Evolutionary conservation across 257 asterid species (phyloP), one percentile per base, ranked within the genome.

Genomic region (Knoxia roxburghii): DNA sequence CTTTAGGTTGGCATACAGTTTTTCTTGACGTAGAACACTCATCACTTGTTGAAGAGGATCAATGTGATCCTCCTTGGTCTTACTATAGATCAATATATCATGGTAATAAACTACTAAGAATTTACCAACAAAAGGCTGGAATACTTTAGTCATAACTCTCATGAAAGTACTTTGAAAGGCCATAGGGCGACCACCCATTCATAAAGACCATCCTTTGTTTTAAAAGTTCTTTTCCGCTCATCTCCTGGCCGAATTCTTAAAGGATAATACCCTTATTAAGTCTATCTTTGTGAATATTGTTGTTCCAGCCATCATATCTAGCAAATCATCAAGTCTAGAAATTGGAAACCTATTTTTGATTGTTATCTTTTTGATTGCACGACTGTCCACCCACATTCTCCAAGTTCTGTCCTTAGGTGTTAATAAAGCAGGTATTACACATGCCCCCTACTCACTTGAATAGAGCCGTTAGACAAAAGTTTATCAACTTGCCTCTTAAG

Each of bases 141-240:
- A 61, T 37, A 61, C 33, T 4, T 61, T 51, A 1, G 12, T 2
- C 52, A 40, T 61, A 2, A 56, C 2, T 11, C 35, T 21, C 52
- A 61, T 39, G 20, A 39, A 20, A 11, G 67, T 35, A 33, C 23
- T 20, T 1, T 33, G 10, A 2, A 61, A 24, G 0, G 35, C 13
- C 39, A 40, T 2, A 35, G 52, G 52, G 40, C 23, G 17, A 21
- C 35, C 10, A 39, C 4, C 67, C 32, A 40, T 27, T 61, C 35
- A 6, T 39, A 72, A 3, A 70, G 53, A 13, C 66, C 70, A 6
- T 56, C 23, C 11, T 24, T 58, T 0, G 68, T 33, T 56, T 18
- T 61, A 23, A n/a, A 61, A 10, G 68, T n/a, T 45, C 23, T 64
- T 27, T 43, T 64, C 41, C 68, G 40, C 35, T 63, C 68, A 41